Evolutionary conservation across 1,284 basidiomycete genomes (phyloP).

Genomic region (Cryptococcus wingfieldii): DNA sequence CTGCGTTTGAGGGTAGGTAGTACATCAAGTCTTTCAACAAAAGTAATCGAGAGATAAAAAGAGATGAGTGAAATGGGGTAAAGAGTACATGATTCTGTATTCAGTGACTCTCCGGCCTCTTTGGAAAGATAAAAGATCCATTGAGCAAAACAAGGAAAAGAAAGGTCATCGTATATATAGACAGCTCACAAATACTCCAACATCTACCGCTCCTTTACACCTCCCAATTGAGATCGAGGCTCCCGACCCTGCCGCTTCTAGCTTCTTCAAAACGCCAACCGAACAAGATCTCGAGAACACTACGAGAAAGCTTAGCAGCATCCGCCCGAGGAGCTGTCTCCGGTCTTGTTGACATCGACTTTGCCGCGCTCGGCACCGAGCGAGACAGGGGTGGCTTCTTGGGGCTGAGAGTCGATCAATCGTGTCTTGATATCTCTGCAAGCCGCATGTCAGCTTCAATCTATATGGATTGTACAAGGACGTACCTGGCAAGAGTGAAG

Average conservation of each 20-base stretch:
- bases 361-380: constrained; percentile 35
- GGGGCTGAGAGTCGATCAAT: constrained; percentile 89
- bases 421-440: constrained; percentile 91
- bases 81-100: not conserved
- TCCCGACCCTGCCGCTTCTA: not conserved
- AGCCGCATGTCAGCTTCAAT: constrained; percentile 8
- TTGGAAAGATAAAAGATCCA: not conserved
- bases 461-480: not conserved
- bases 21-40: too few species aligned
- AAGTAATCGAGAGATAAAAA: not conserved
- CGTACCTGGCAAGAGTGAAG: constrained; percentile 90
- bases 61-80: not conserved
- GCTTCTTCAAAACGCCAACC: not conserved
- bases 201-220: too few species aligned
- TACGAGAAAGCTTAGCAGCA: constrained; percentile 28
- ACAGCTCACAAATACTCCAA: too few species aligned
- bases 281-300: not conserved
- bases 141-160: not conserved
- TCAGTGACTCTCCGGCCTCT: too few species aligned
- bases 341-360: constrained; percentile 40
- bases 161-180: too few species aligned
- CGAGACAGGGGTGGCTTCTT: constrained; percentile 50
- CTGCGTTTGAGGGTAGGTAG: too few species aligned
- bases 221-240: not conserved
- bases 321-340: constrained; percentile 24